phyloP scores from a whole-genome alignment of 1,284 basidiomycete species.

The Malassezia equina region DNA sequence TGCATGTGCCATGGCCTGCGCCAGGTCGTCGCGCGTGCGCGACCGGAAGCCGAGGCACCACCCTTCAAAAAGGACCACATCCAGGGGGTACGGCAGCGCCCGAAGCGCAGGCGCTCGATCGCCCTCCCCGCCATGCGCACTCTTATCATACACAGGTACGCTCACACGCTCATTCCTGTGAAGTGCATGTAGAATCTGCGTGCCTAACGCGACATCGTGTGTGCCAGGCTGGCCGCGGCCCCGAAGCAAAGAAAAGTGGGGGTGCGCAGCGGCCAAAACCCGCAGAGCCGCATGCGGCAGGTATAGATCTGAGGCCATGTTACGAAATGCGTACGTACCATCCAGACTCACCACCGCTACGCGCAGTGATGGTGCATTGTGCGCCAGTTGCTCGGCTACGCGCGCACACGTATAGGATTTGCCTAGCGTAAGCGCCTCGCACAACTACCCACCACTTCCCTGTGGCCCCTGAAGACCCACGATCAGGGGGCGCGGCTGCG shows the following conservation, averaged over 20 bases:
- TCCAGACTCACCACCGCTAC: conserved; percentile 68
- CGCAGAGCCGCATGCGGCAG: conserved; percentile 59
- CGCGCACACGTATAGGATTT: conserved; percentile 12
- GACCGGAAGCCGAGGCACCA: conserved; percentile 52
- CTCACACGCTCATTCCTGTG: conserved; percentile 48
- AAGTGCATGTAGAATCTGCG: conserved; percentile 54
- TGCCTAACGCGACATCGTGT: conserved; percentile 64
- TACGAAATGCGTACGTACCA: conserved; percentile 23
- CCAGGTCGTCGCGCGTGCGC: conserved; percentile 43
- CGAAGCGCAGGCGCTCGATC: conserved; percentile 59
- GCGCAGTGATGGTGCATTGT: conserved; percentile 54
- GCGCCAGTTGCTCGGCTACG: conserved; percentile 52
- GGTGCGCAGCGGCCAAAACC: conserved; percentile 54
- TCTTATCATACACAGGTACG: conserved; percentile 80
- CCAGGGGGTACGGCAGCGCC: conserved; percentile 55
- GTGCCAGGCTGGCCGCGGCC: conserved; percentile 80
- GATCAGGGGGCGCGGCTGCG: conserved; percentile 43
- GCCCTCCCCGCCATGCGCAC: conserved; percentile 64
- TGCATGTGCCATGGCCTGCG: conserved; percentile 24
- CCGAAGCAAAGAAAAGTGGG: conserved; percentile 59
- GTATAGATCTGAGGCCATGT: conserved; percentile 58
- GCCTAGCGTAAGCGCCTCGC: conserved; percentile 10
- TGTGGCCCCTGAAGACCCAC: conserved; percentile 79
- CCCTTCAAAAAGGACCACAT: conserved; percentile 69
- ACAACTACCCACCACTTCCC: conserved; percentile 36